These are phyloP conservation scores for Psophocarpus tetragonolobus DNA, from an alignment of 306 rosid species.

Conservation along the genomic window DNA sequence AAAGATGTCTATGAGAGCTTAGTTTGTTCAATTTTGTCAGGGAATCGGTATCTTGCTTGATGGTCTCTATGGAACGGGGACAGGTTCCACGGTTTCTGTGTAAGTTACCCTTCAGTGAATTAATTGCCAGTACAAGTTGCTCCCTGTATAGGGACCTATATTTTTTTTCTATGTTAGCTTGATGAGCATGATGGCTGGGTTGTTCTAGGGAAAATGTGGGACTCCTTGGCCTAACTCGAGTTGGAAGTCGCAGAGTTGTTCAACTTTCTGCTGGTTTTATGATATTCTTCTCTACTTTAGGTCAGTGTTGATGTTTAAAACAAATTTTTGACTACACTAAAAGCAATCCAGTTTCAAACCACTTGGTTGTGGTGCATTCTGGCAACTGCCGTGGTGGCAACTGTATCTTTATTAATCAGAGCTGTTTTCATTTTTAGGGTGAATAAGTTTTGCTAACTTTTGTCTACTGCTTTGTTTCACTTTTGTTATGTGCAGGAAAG, in stretches of 20 bases:
- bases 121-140: constrained; percentile 1
- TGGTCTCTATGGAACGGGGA: constrained; percentile 81
- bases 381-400: no score
- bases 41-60: constrained; percentile 77
- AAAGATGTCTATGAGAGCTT: constrained; percentile 1
- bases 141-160: neutral
- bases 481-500: constrained; percentile 54
- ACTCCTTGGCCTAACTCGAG: constrained; percentile 87
- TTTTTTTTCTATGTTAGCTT: neutral
- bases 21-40: constrained; percentile 37
- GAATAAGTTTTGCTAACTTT: neutral
- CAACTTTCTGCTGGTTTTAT: constrained; percentile 89
- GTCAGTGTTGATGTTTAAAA: constrained; percentile 40
- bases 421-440: no score
- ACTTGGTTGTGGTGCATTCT: no score
- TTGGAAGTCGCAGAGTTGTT: constrained; percentile 87
- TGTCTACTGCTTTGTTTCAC: neutral
- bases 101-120: constrained; percentile 41
- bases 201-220: constrained; percentile 81
- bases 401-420: no score
- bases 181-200: constrained; percentile 21
- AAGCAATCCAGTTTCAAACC: neutral
- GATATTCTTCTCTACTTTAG: constrained; percentile 88
- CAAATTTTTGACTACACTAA: neutral
- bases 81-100: constrained; percentile 91